Base-by-base conservation (phyloP, 495 filamentous ascomycete genomes). In the Tetracladium setigerum region DNA sequence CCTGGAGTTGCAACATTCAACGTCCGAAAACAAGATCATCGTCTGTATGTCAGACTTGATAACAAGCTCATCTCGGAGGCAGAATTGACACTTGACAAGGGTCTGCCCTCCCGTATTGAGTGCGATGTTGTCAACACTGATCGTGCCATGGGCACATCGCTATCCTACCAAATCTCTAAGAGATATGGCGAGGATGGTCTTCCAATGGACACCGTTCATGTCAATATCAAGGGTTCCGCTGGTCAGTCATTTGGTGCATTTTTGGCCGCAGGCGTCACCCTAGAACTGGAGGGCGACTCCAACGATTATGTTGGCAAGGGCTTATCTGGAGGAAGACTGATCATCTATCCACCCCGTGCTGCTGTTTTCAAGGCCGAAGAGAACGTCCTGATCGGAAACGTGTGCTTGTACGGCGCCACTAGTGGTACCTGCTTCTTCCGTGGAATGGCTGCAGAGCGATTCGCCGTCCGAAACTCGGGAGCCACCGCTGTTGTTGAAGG, bases 241-340 rank as follows among this genome's bases (percentile, higher is more conserved):
- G 92, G 92, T 54, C 92, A 99, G 65, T 97, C 92, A 4, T 99
- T 99, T 62, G 92, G 92, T 64, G 89, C 89, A 34, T 95, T 85
- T 77, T 79, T 97, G 46, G 94, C 92, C 18, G 87, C 90, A 47
- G 92, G 92, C 70, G 81, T 97, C 32, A 99, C 94, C 1, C 73
- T 99, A 22, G 92, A 99, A 69, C 82, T 99, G 30, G 92, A 99
- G 68, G 92, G 92, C 63, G 92, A 99, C 64, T 73, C 89, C 57
- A 99, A 99, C 61, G 92, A 99, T 65, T 99, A 97, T 34, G 90
- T 99, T 38, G 92, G 92, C 54, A 99, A 99, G 75, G 90, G 91
- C 61, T 71, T 99, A 33, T 97, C 94, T 42, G 92, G 92, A 60
- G 92, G 92, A 52, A 85, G 92, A 47, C 77, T 99, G 44, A 95